A percentile compares a stretch with the other conserved stretches of the same genome.
phyloP scores from a whole-genome alignment of 139 green algal species.

The Chlamydomonas sp. region DNA sequence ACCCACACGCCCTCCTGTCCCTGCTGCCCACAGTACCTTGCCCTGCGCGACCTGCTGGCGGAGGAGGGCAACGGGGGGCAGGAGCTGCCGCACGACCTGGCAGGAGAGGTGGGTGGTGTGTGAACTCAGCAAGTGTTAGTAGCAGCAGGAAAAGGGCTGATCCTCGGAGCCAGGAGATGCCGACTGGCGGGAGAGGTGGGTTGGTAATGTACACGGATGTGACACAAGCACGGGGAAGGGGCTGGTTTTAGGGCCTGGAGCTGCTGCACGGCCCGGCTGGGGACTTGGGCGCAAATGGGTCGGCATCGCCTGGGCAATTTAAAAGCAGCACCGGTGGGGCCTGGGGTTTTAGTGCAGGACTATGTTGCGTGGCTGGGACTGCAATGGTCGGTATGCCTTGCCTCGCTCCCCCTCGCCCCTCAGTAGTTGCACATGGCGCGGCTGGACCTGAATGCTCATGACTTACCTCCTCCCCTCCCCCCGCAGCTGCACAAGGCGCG shows the following conservation, averaged over 20 bases:
- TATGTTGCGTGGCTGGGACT: no score
- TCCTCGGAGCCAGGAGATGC: not conserved
- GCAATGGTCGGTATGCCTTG: no score
- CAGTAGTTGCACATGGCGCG: not conserved
- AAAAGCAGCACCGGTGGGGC: no score
- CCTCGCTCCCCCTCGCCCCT: no score
- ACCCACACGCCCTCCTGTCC: not conserved
- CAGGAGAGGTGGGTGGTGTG: constrained; percentile 35
- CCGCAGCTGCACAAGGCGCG: constrained; percentile 14
- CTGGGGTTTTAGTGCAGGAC: no score
- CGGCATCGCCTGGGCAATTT: no score
- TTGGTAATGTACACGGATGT: not conserved
- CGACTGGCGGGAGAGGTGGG: not conserved
- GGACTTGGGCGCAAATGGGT: no score
- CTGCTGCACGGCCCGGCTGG: no score
- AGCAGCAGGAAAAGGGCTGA: not conserved
- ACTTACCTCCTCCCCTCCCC: not conserved
- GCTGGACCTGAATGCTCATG: not conserved
- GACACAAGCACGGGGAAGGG: no score
- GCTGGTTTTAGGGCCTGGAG: no score
- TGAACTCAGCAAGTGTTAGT: no score
- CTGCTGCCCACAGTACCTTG: constrained; percentile 50
- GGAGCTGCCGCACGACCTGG: constrained; percentile 55
- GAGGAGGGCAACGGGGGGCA: constrained; percentile 14
- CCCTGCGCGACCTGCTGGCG: constrained; percentile 42